phyloP scores from a whole-genome alignment of 2,329 filamentous ascomycete species.

The Talaromyces sp. region DNA sequence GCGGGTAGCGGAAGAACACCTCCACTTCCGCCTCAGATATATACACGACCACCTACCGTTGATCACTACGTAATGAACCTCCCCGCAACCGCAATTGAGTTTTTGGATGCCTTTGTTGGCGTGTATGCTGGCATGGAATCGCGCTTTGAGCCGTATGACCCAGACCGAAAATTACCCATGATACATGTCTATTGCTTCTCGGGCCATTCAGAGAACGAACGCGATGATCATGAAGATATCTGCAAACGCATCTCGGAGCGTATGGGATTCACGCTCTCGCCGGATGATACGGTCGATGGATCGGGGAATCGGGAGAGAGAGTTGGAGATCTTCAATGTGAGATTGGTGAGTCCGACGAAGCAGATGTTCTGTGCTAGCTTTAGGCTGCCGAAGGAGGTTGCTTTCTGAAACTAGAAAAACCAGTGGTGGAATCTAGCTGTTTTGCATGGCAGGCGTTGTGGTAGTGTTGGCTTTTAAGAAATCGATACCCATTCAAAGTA shows the following conservation, averaged over 20 bases:
- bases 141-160: constrained; percentile 61
- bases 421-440: constrained; percentile 18
- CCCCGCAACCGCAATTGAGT: constrained; percentile 82
- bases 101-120: constrained; percentile 74
- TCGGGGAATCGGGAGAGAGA: constrained; percentile 60
- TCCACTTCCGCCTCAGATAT: constrained; percentile 28
- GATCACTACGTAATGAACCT: constrained; percentile 99
- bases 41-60: constrained; percentile 64
- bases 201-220: constrained; percentile 73
- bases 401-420: constrained; percentile 56
- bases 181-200: constrained; percentile 96
- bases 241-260: constrained; percentile 65
- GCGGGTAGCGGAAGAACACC: constrained; percentile 16
- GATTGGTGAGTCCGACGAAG: constrained; percentile 90
- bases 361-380: constrained; percentile 97
- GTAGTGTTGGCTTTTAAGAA: not conserved
- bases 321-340: constrained; percentile 62
- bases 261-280: constrained; percentile 59
- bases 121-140: constrained; percentile 71
- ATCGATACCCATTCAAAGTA: constrained; percentile 11
- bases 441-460: constrained; percentile 4
- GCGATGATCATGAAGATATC: constrained; percentile 55
- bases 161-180: constrained; percentile 65
- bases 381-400: constrained; percentile 76
- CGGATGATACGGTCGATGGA: constrained; percentile 49